Base-by-base conservation (phyloP, 2,329 filamentous ascomycete genomes). In the Dothistroma septosporum region DNA sequence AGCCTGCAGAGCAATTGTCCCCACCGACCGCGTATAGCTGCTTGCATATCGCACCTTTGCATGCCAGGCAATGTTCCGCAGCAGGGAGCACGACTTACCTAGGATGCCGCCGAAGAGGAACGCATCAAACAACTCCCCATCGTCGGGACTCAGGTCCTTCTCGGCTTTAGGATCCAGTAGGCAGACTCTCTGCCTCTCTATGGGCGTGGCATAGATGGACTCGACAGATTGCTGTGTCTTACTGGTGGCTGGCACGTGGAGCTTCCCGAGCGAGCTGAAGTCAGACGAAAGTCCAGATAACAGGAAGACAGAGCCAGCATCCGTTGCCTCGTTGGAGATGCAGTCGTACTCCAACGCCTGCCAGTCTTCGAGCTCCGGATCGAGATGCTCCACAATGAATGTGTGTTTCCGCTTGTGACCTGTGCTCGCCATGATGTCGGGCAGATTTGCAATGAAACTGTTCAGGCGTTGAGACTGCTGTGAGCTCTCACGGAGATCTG, bases 71-170 rank as follows among this genome's bases (percentile, higher is more conserved):
- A 31, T 12, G 9, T 24, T 5, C 12, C 12, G n/a, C n/a, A 22
- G 24, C 2, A 33, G n/a, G 10, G 9, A 46, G 24, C 11, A 32
- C 32, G 16, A 49, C 50, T 9, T 49, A 61, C 93, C 94, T 64
- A 99, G 79, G 70, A 99, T 99, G 14, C 94, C 94, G 50, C 94
- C 94, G 77, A 99, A 99, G 50, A 99, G 78, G 73, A 97, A 99
- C 10, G 90, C 88, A 70, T 96, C 91, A 76, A 99, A 99, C 2
- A 75, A 78, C 35, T 90, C 85, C 22, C 86, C 90, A 77, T 99
- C 94, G 61, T 89, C 87, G 0, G 94, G 94, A 53, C 83, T 85
- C 69, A 99, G 76, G 72, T 99, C 94, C 72, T 87, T 85, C 63
- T 84, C 82, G 4, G 92, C 94, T 48, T 90, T 82, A 1, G 94